phyloP scores from a whole-genome alignment of 768 basidiomycete species.

The Xerocomellus chrysenteron region DNA sequence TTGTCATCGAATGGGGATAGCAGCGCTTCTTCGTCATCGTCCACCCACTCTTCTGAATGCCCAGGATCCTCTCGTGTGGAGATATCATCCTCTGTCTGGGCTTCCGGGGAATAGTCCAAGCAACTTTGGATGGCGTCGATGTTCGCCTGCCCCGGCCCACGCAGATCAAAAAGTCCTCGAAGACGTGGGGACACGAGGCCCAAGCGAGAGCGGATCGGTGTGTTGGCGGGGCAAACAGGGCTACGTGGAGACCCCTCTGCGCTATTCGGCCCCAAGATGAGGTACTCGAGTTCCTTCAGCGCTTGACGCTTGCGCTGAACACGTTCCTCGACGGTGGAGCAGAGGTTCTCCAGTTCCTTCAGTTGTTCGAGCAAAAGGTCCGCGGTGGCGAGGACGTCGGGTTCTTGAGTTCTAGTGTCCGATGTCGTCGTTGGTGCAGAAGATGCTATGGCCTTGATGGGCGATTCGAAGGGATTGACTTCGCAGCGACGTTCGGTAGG shows the following conservation, averaged over 20 bases:
- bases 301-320: slow-evolving; percentile 23
- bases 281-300: slow-evolving; percentile 24
- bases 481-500: background rate
- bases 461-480: slow-evolving; percentile 23
- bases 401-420: slow-evolving; percentile 2
- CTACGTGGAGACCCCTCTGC: slow-evolving; percentile 13
- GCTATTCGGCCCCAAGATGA: slow-evolving; percentile 12
- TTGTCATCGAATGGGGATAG: slow-evolving; percentile 28
- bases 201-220: slow-evolving; percentile 17
- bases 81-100: background rate
- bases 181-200: slow-evolving; percentile 26
- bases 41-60: slow-evolving; percentile 20
- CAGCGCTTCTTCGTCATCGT: slow-evolving; percentile 26
- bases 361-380: slow-evolving; percentile 29
- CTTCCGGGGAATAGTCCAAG: slow-evolving; percentile 25
- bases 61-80: slow-evolving; percentile 9
- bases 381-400: slow-evolving; percentile 30
- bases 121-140: slow-evolving; percentile 23
- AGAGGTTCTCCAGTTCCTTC: slow-evolving; percentile 24
- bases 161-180: slow-evolving; percentile 31
- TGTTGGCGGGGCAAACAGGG: slow-evolving; percentile 23
- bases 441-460: slow-evolving; percentile 6
- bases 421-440: background rate
- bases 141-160: slow-evolving; percentile 26
- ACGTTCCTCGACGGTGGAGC: slow-evolving; percentile 22